Base-by-base conservation (phyloP, 2,329 filamentous ascomycete genomes). In the Cordyceps fumosorosea region DNA sequence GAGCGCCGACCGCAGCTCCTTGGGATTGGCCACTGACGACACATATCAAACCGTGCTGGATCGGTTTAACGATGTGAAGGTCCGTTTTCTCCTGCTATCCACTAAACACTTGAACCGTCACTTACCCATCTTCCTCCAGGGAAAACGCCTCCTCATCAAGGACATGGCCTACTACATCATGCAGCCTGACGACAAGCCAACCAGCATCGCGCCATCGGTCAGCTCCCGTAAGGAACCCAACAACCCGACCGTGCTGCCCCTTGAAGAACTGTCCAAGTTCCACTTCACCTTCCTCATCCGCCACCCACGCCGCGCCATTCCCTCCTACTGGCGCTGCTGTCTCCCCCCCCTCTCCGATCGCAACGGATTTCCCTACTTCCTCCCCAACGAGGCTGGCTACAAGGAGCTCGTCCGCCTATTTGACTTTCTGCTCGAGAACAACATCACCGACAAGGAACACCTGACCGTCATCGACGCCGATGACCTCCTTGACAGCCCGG, bases 281-380 rank as follows among this genome's bases (percentile, higher is more conserved):
- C 92, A 97, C 76, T 98, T 93, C 78, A 91, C 93, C 24, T 98
- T 99, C 77, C 83, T 98, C 66, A 98, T 99, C 80, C 93, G 95
- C 62, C 92, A 98, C 74, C 95, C 95, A n/a, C 87, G 91, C 69
- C 87, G 86, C 72, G 89, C 90, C 69, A 93, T 98, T 66, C 95
- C 95, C 8, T 96, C 91, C 53, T 98, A 93, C 80, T 96, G 89
- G 81, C 89, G 93, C 68, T 98, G 93, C 83, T 96, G 91, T 56
- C 84, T 96, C 60, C 93, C 95, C 16, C 95, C 95, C 0, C 82
- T 97, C 62, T 86, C 89, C 71, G 80, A 88, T 53, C 77, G 91
- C 65, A 98, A 93, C 0, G 91, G 91, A 8, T 98, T 96, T 79
- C 81, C 89, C 74, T 79, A 91, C 71, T 97, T 96, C 80, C 87